A percentile compares a stretch with the other conserved stretches of the same genome.
Conservation (phyloP, 2,329 filamentous ascomycete genomes). For the Neopestalotiopsis rosae region DNA sequence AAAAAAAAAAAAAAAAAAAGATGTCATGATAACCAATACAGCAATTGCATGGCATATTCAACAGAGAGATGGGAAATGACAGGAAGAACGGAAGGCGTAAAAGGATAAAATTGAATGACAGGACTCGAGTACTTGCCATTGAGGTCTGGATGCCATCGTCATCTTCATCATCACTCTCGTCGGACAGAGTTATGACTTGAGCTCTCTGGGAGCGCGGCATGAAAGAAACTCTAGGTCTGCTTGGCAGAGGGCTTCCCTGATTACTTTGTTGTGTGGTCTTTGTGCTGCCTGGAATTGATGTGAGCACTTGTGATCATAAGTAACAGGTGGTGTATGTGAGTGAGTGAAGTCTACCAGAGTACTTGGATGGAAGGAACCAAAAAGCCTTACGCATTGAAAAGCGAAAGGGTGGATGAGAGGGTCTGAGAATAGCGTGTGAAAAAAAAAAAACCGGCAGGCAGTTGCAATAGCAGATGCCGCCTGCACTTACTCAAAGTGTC, state of each 20-base stretch:
- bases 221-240: constrained; percentile 28
- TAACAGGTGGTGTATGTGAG: neutral
- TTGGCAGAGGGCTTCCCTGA: constrained; percentile 1
- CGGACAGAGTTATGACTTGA: constrained; percentile 28
- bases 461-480: neutral
- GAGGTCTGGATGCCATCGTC: constrained; percentile 2
- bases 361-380: neutral
- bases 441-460: neutral
- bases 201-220: constrained; percentile 28
- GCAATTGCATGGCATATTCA: too few species aligned
- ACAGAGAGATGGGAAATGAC: too few species aligned
- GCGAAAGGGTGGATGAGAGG: neutral
- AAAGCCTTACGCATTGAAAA: neutral
- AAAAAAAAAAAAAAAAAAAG: too few species aligned
- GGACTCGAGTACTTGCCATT: too few species aligned
- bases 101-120: too few species aligned
- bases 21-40: too few species aligned
- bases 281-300: neutral
- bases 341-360: too few species aligned
- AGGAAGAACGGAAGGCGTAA: too few species aligned
- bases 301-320: neutral
- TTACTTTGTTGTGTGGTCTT: constrained; percentile 2
- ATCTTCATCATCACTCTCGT: constrained; percentile 31
- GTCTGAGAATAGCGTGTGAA: too few species aligned
- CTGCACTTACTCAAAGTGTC: constrained; percentile 14